These are phyloP conservation scores for Starmera dryadoides DNA, from an alignment of 805 yeast genomes.

Conservation along the genomic window DNA sequence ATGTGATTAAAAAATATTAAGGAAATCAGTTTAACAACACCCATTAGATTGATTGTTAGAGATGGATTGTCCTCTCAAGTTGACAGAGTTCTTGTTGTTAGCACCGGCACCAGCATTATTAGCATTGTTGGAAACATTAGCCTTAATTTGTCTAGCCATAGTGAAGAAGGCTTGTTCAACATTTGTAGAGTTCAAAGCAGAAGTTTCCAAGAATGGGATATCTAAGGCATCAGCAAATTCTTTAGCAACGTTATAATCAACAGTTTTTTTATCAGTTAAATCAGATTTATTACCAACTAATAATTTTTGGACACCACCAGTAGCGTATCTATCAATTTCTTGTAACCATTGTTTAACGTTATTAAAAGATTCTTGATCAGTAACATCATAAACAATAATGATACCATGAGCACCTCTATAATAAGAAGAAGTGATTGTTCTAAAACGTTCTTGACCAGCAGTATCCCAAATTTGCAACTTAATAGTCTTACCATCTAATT, in stretches of 20 bases:
- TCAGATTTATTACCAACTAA: conserved; percentile 97
- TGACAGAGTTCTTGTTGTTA: conserved; percentile 56
- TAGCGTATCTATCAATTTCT: conserved; percentile 97
- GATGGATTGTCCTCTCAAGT: conserved; percentile 64
- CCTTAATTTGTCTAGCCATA: conserved; percentile 98
- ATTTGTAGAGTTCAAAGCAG: conserved; percentile 90
- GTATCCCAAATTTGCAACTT: conserved; percentile 99
- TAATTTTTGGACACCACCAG: conserved; percentile 93
- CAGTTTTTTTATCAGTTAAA: conserved; percentile 87
- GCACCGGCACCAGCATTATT: conserved; percentile 21
- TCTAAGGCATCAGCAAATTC: conserved; percentile 95
- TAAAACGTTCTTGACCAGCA: conserved; percentile 97
- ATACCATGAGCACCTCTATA: conserved; percentile 99
- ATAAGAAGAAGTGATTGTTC: conserved; percentile 95
- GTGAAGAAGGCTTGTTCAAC: conserved; percentile 98
- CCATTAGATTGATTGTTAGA: conserved; percentile 33
- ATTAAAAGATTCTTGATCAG: conserved; percentile 94
- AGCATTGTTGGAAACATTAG: conserved; percentile 71
- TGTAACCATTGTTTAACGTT: conserved; percentile 98
- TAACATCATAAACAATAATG: conserved; percentile 94
- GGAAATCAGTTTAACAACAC: conserved; percentile 34
- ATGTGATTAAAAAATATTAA: too few species aligned
- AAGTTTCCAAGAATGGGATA: conserved; percentile 92
- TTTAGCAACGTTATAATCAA: conserved; percentile 92
- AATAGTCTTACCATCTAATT: conserved; percentile 93